Evolutionary conservation across 2,329 filamentous ascomycete species (phyloP).

Genomic region (Rhynchosporium graminicola): DNA sequence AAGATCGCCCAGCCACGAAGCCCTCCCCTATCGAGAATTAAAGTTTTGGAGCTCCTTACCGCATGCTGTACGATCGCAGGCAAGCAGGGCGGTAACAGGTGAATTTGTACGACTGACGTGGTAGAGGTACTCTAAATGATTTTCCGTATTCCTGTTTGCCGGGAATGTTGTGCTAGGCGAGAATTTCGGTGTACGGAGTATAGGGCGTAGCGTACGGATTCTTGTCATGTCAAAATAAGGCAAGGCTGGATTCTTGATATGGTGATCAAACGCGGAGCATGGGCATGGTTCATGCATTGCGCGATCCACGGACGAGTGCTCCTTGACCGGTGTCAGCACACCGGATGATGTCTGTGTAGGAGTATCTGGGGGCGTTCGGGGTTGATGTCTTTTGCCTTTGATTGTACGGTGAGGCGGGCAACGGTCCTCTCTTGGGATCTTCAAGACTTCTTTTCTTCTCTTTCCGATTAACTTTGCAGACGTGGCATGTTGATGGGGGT

Average conservation of each 20-base stretch:
- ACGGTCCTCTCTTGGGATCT: not conserved
- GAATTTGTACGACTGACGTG: not conserved
- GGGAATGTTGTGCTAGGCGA: conserved; percentile 4
- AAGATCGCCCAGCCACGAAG: not conserved
- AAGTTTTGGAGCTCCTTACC: not conserved
- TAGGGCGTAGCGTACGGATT: not conserved
- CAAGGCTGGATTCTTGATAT: conserved; percentile 18
- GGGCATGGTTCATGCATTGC: conserved; percentile 22
- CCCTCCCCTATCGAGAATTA: not conserved
- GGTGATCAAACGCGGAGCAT: conserved; percentile 25
- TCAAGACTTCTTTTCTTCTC: not conserved
- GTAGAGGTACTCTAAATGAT: not conserved
- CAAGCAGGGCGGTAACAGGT: not conserved
- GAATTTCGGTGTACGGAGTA: not conserved
- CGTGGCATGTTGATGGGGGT: not conserved
- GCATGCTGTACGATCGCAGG: not conserved
- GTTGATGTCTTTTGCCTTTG: not conserved
- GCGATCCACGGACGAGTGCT: conserved; percentile 16
- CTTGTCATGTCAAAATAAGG: conserved; percentile 12
- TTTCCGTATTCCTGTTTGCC: not conserved
- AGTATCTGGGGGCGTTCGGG: conserved; percentile 10
- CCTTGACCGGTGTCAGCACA: conserved; percentile 22
- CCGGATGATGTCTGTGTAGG: conserved; percentile 1
- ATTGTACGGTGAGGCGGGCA: not conserved
- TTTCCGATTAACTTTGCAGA: not conserved